These are phyloP conservation scores for Orbilia blumenaviensis DNA, from an alignment of 2,329 filamentous ascomycete species.

Conservation along the genomic window DNA sequence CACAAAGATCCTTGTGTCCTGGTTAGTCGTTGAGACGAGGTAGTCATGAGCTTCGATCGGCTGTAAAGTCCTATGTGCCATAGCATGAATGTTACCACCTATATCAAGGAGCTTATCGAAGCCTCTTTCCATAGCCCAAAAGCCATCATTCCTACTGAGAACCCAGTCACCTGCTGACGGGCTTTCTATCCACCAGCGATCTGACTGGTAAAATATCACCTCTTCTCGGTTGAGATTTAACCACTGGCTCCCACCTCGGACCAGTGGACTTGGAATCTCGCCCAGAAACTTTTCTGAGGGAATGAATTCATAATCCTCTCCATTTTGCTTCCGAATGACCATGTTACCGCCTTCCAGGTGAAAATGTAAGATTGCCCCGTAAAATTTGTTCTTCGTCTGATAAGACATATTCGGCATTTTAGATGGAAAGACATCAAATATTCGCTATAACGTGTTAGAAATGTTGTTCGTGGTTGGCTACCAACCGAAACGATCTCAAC, in stretches of 20 bases:
- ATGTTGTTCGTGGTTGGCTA: background rate
- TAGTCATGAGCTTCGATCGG: background rate
- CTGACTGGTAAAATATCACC: constrained; percentile 1
- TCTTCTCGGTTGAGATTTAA: background rate
- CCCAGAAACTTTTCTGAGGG: background rate
- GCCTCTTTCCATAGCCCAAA: background rate
- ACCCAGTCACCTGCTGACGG: background rate
- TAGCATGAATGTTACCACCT: background rate
- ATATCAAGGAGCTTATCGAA: constrained; percentile 3
- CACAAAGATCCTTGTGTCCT: background rate
- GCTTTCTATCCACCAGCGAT: constrained; percentile 13
- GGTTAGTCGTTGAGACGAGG: background rate
- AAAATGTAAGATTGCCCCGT: constrained; percentile 48
- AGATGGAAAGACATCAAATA: constrained; percentile 59
- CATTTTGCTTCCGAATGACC: constrained; percentile 4
- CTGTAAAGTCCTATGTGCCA: background rate
- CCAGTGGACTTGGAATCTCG: constrained; percentile 14
- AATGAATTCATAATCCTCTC: constrained; percentile 1
- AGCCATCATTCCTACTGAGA: background rate
- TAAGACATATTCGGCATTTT: constrained; percentile 60
- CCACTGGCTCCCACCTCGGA: constrained; percentile 20
- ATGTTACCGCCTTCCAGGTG: background rate
- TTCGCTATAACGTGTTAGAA: constrained; percentile 8
- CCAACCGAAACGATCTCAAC: background rate
- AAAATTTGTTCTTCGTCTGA: constrained; percentile 57